Evolutionary conservation across 192 early-diverging fungal genomes (phyloP), one percentile per base, ranked within the genome.

Genomic region (Coemansia aciculifera): DNA sequence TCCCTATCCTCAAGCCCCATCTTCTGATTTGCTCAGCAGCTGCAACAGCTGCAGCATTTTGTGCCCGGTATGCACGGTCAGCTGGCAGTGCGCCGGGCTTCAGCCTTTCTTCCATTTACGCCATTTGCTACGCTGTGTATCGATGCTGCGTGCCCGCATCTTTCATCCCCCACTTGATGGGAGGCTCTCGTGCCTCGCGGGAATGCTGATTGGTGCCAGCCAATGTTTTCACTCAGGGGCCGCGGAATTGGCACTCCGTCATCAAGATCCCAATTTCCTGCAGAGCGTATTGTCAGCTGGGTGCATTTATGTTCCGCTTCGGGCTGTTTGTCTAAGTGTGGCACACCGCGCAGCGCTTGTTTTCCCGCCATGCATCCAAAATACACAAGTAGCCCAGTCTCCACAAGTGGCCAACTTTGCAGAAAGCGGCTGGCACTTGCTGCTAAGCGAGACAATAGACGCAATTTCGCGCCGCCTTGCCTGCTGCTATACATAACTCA

Each of bases 11-110:
- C 46, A 29, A 19, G 56, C 56, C 17, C 31, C 34, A 34, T 36
- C 9, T 32, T 34, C 29, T 59, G 56, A 59, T 59, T 59, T 59
- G 56, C 34, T 59, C 56, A 59, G 56, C 56, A 54, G 27, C 46
- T 48, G 46, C 46, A 48, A 2, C 46, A 1, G 19, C 2, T 54
- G 51, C 51, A 54, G 51, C 27, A 54, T 29, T 27, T 54, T 54
- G 51, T 54, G 51, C 51, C 51, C 51, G 24, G 24, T 54, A 59
- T 59, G 56, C 56, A 34, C 11, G 32, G 56, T 59, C 56, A 59
- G 31, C 56, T 34, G 51, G 27, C 27, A 54, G 11, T 13, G 10
- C 10, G 24, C 11, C 24, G 51, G 51, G 51, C 51, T 54, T 54
- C 51, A 7, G 46, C 46, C 7, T 48, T 17, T 44, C 17, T 5